Conservation (phyloP, 139 green algal species). For the Edaphochlamys debaryana region DNA sequence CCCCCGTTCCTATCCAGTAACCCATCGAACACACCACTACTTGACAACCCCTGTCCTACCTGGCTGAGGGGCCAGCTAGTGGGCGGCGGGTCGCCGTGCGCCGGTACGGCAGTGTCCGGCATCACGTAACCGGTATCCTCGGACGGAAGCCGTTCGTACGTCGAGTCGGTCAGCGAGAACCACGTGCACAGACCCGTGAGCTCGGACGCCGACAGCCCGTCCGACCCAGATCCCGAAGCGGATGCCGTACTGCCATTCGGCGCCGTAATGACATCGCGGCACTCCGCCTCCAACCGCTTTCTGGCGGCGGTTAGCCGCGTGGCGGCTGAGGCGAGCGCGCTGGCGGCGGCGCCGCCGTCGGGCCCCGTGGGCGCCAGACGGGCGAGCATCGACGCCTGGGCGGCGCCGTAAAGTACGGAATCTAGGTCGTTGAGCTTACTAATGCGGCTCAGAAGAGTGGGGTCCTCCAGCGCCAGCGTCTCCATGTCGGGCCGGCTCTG, state of each 20-base stretch:
- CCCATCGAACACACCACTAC: too few relatives aligned
- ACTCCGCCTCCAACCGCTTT: conserved; percentile 5
- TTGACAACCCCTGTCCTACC: too few relatives aligned
- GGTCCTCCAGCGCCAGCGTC: not conserved
- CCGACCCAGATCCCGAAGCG: too few relatives aligned
- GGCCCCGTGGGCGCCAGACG: not conserved
- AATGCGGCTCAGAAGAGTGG: not conserved
- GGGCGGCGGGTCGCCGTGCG: too few relatives aligned
- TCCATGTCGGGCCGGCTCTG: not conserved
- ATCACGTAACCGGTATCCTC: not conserved
- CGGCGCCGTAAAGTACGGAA: conserved; percentile 18
- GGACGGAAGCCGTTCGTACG: conserved; percentile 3
- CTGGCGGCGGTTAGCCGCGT: conserved; percentile 13
- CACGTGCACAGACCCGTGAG: conserved; percentile 5
- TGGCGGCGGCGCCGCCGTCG: not conserved
- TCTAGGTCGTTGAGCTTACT: conserved; percentile 6
- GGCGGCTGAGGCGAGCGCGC: not conserved
- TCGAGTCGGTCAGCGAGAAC: not conserved
- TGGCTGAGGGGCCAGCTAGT: too few relatives aligned
- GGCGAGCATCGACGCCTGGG: not conserved
- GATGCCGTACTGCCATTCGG: too few relatives aligned
- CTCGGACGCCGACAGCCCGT: not conserved
- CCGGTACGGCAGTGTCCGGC: not conserved
- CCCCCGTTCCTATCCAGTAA: too few relatives aligned
- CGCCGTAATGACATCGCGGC: not conserved